These are phyloP conservation scores for Fistulina hepatica DNA, from an alignment of 1,284 basidiomycete genomes.

Conservation along the genomic window DNA sequence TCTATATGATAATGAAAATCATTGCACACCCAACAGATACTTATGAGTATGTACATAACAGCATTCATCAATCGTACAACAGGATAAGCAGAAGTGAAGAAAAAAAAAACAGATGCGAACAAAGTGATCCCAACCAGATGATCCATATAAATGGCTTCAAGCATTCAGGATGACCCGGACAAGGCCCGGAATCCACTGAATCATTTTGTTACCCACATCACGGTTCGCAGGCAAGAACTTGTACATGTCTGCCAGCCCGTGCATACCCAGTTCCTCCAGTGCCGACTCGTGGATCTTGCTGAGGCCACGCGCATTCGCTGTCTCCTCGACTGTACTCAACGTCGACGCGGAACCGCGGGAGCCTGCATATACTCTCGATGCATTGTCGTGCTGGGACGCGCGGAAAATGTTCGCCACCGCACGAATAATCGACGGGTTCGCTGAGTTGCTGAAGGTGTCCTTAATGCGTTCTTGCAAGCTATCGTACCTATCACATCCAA, in stretches of 20 bases:
- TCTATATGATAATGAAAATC: too few relatives aligned
- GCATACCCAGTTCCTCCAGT: conserved; percentile 61
- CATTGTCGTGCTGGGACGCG: conserved; percentile 47
- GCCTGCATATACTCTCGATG: conserved; percentile 27
- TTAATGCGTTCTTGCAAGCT: conserved; percentile 69
- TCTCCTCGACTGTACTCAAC: conserved; percentile 51
- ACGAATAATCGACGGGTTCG: conserved; percentile 61
- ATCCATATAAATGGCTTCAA: too few relatives aligned
- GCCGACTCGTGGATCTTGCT: conserved; percentile 39
- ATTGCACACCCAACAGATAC: too few relatives aligned
- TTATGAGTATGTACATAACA: too few relatives aligned
- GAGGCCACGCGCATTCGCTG: conserved; percentile 25
- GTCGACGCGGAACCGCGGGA: conserved; percentile 47
- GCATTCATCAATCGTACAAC: too few relatives aligned
- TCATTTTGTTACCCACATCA: conserved; percentile 50
- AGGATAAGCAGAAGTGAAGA: conserved; percentile 11
- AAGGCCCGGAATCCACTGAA: conserved; percentile 64
- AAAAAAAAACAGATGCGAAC: conserved; percentile 11
- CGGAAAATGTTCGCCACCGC: conserved; percentile 68
- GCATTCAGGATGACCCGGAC: conserved; percentile 45
- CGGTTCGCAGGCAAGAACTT: conserved; percentile 53
- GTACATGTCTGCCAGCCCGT: conserved; percentile 57
- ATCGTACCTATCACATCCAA: conserved; percentile 49
- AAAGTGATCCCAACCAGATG: too few relatives aligned
- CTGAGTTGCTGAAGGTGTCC: conserved; percentile 64